phyloP scores from a whole-genome alignment of 495 filamentous ascomycete species.

The Penicillium bovifimosum region DNA sequence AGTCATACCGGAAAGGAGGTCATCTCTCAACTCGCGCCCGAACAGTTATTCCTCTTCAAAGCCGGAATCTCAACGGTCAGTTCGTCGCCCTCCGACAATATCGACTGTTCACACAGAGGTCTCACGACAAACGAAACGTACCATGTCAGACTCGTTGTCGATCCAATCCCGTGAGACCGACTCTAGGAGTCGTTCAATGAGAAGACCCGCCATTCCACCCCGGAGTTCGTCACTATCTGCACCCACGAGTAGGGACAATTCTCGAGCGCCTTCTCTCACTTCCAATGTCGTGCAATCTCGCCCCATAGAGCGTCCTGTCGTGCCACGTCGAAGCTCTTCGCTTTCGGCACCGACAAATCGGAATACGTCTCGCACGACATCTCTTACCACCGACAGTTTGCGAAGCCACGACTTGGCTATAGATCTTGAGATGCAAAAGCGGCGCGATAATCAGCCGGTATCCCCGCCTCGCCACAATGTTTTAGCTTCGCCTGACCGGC shows the following conservation, averaged over 20 bases:
- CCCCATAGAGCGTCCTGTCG: constrained; percentile 41
- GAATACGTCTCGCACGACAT: constrained; percentile 59
- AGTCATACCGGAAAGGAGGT: constrained; percentile 62
- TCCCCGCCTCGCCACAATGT: constrained; percentile 22
- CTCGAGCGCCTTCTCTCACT: constrained; percentile 59
- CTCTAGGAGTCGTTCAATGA: constrained; percentile 22
- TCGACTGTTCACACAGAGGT: constrained; percentile 32
- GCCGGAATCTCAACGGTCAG: constrained; percentile 33
- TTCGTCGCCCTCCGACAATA: constrained; percentile 30
- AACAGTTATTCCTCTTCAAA: constrained; percentile 36
- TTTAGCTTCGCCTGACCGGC: constrained; percentile 4
- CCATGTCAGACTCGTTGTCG: constrained; percentile 37
- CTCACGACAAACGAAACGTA: constrained; percentile 28
- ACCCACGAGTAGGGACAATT: constrained; percentile 62
- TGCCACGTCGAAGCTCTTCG: constrained; percentile 58
- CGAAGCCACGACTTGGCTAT: constrained; percentile 51
- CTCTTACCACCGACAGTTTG: constrained; percentile 55
- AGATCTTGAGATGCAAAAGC: constrained; percentile 28
- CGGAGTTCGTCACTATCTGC: constrained; percentile 64
- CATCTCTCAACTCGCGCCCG: constrained; percentile 53
- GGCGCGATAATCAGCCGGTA: constrained; percentile 19
- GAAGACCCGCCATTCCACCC: constrained; percentile 56
- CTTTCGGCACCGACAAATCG: constrained; percentile 67
- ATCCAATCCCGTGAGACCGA: constrained; percentile 20
- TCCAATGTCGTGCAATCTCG: constrained; percentile 46